Conservation (phyloP, 306 rosid genomes). For the Pyrus communis region DNA sequence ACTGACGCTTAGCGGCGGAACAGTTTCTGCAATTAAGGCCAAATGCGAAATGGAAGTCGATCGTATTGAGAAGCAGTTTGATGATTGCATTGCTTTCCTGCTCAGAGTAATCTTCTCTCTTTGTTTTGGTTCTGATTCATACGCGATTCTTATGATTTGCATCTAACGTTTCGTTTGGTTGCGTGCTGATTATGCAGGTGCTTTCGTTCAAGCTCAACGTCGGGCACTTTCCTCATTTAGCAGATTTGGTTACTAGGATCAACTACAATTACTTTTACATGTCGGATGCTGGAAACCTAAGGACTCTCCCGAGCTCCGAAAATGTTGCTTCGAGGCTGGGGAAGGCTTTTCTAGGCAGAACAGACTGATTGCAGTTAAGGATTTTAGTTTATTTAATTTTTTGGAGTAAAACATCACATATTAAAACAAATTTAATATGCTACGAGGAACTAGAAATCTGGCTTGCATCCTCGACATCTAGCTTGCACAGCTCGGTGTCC, state of each 20-base stretch:
- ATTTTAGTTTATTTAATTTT: neutral
- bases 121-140: neutral
- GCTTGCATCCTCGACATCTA: conserved; percentile 56
- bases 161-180: neutral
- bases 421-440: neutral
- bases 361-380: conserved; percentile 17
- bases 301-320: conserved; percentile 58
- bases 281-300: conserved; percentile 80
- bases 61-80: conserved; percentile 89
- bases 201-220: conserved; percentile 90
- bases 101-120: conserved; percentile 60
- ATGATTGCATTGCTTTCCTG: conserved; percentile 89
- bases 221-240: conserved; percentile 95
- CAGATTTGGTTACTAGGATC: conserved; percentile 90
- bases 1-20: conserved; percentile 78
- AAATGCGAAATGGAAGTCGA: conserved; percentile 94
- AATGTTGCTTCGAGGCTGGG: conserved; percentile 49
- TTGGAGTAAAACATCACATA: neutral
- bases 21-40: conserved; percentile 78
- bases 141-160: neutral
- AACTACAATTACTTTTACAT: conserved; percentile 89
- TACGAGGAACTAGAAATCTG: neutral
- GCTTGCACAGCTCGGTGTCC: conserved; percentile 51
- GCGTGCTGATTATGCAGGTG: conserved; percentile 44
- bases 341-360: conserved; percentile 41